Evolutionary conservation across 345 rosid genomes (phyloP).

Genomic region (Draba incana): DNA sequence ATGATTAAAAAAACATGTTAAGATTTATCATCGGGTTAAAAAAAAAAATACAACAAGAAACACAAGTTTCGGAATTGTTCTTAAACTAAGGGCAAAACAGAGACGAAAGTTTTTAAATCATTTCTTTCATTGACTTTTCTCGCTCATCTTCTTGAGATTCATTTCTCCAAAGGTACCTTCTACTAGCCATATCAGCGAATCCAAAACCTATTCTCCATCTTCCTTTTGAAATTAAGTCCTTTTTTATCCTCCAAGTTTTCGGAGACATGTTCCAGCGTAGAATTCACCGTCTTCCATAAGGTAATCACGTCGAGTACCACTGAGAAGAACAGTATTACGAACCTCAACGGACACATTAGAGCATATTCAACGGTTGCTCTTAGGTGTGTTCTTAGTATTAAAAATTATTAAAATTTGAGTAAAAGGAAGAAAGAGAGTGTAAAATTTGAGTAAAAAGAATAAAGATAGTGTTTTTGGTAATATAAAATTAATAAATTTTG

Average conservation of each 20-base stretch:
- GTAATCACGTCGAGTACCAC: slow-evolving; percentile 70
- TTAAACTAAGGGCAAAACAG: background rate
- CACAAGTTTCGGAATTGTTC: background rate
- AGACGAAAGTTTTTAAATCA: no score
- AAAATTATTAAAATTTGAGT: no score
- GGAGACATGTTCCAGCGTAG: slow-evolving; percentile 48
- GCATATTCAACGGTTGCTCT: no score
- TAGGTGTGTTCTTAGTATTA: no score
- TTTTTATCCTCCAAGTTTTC: slow-evolving; percentile 53
- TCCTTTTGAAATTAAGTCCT: slow-evolving; percentile 46
- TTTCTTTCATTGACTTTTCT: slow-evolving; percentile 17
- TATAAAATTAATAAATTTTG: no score
- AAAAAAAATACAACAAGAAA: no score
- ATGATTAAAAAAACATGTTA: no score
- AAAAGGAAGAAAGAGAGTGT: no score
- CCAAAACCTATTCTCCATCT: slow-evolving; percentile 65
- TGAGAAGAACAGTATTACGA: slow-evolving; percentile 80
- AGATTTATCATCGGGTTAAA: no score
- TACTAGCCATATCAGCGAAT: slow-evolving; percentile 89
- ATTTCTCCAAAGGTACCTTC: slow-evolving; percentile 78
- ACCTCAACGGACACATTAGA: slow-evolving; percentile 87
- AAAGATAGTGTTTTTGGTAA: no score
- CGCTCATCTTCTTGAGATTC: slow-evolving; percentile 57
- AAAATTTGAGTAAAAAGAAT: no score
- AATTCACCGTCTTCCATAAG: slow-evolving; percentile 74